phyloP scores from a whole-genome alignment of 768 basidiomycete genomes.

The Leccinum rimulosum region DNA sequence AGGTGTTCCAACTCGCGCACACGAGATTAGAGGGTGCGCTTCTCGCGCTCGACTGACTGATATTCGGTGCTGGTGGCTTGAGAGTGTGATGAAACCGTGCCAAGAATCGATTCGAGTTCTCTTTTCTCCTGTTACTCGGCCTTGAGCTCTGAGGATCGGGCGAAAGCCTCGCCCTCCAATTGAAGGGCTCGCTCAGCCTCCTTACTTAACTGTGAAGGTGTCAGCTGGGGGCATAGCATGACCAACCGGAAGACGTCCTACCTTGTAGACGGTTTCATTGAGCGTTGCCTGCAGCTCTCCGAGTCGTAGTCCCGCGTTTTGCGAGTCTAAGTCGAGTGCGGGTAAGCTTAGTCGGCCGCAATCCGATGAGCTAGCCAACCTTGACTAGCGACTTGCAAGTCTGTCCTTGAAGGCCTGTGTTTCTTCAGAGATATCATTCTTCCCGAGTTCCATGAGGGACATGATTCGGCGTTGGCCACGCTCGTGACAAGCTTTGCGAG shows the following conservation, averaged over 20 bases:
- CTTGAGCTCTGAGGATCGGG: conserved; percentile 55
- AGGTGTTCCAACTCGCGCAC: conserved; percentile 56
- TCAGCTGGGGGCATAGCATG: conserved; percentile 4
- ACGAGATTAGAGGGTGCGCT: conserved; percentile 51
- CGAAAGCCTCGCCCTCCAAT: conserved; percentile 50
- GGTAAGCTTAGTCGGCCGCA: conserved; percentile 5
- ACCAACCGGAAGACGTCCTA: conserved; percentile 10
- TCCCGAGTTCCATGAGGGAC: no score
- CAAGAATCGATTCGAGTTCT: conserved; percentile 56
- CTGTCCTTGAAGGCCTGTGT: conserved; percentile 34
- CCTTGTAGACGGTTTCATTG: conserved; percentile 39
- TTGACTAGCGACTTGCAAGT: conserved; percentile 29
- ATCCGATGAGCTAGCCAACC: conserved; percentile 24
- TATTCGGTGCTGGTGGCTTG: conserved; percentile 42
- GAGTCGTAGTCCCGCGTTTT: conserved; percentile 34
- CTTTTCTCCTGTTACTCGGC: conserved; percentile 46
- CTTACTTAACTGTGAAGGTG: conserved; percentile 44
- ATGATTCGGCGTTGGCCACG: no score
- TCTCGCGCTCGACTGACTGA: conserved; percentile 56
- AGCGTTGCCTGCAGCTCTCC: conserved; percentile 32
- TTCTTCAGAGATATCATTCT: no score
- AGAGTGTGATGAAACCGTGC: conserved; percentile 52
- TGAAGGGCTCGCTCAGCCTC: conserved; percentile 56
- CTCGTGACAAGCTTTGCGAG: no score
- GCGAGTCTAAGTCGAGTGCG: conserved; percentile 29